Evolutionary conservation across 208 protist species (phyloP), one percentile per base, ranked within the genome.

Genomic region (Zelonia costaricensis): DNA sequence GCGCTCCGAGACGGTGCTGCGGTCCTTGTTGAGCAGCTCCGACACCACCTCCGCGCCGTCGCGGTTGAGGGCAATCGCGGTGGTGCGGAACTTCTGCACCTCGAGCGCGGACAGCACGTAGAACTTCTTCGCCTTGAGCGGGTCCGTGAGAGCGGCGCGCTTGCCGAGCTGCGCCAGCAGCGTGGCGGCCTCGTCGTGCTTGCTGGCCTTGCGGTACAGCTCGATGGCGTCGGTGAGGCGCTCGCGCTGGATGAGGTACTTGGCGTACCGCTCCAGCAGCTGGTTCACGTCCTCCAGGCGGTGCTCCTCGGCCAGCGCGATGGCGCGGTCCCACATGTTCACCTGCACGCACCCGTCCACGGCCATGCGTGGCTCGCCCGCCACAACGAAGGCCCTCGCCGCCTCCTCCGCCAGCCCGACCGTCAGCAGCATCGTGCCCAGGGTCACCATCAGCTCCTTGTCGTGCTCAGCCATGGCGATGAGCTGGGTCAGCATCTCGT

Each of bases 31-130:
- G 35, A 97, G 74, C 55, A 97, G 71, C 36, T 80, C 83, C 44
- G 93, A 69, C 31, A 94, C 87, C 12, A 80, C 86, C 43, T 86
- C 68, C 18, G 62, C 47, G 35, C 83, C 84, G 63, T 88, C 80
- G 57, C 78, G 76, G 46, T 73, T 76, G 18, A 96, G 76, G 0
- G 71, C 69, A 35, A 93, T 83, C 49, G 80, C 78, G 47, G 86
- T 84, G 45, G 74, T 76, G 20, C 86, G 84, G 72, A 93, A 88
- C 57, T 80, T 80, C 61, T 99, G 96, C 57, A 98, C 89, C 67
- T 98, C 92, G 2, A 98, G 79, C 38, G 96, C 97, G 49, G 94
- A 96, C 20, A 98, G 84, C 30, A 99, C 96, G 62, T 94, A 97
- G 44, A 98, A 93, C 85, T 98, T 98, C 79, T 98, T 99, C 8